A percentile compares a stretch with the other conserved stretches of the same genome.
Evolutionary conservation across 805 yeast species (phyloP).

Genomic region (Kurtzmaniella fragi): DNA sequence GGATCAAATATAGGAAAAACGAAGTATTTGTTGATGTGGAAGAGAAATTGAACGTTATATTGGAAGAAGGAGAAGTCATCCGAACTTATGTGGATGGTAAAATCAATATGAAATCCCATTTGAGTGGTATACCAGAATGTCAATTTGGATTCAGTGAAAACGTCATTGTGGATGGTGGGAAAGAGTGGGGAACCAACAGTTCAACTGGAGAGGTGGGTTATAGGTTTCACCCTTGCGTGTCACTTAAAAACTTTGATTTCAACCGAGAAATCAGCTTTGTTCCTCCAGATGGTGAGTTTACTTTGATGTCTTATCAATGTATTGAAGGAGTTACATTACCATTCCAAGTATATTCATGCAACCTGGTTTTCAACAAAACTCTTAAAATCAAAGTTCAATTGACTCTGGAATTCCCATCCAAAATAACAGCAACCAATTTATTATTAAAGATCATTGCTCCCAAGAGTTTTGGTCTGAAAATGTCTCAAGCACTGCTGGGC

Average conservation of each 20-base stretch:
- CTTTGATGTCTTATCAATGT: slow-evolving; percentile 65
- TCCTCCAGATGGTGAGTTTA: slow-evolving; percentile 88
- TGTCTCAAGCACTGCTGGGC: slow-evolving; percentile 38
- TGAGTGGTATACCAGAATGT: slow-evolving; percentile 82
- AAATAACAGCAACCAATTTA: slow-evolving; percentile 60
- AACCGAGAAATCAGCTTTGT: slow-evolving; percentile 63
- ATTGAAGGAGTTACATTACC: slow-evolving; percentile 58
- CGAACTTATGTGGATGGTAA: slow-evolving; percentile 74
- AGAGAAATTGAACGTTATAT: slow-evolving; percentile 68
- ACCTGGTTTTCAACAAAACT: no score
- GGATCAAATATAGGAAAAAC: slow-evolving; percentile 74
- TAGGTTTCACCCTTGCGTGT: slow-evolving; percentile 84
- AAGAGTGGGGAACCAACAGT: slow-evolving; percentile 1
- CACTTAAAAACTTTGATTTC: slow-evolving; percentile 60
- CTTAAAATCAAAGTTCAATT: slow-evolving; percentile 41
- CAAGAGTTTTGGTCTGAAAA: slow-evolving; percentile 18
- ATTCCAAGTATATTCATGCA: slow-evolving; percentile 47
- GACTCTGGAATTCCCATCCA: slow-evolving; percentile 56
- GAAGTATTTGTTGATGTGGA: slow-evolving; percentile 72
- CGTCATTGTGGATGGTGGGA: slow-evolving; percentile 11
- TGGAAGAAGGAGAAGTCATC: slow-evolving; percentile 59
- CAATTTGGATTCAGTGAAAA: slow-evolving; percentile 67
- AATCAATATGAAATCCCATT: slow-evolving; percentile 62
- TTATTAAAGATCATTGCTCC: slow-evolving; percentile 67
- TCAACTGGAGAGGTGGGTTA: neutral